Evolutionary conservation across 345 rosid species (phyloP).

Genomic region (Eucalyptus caleyi): DNA sequence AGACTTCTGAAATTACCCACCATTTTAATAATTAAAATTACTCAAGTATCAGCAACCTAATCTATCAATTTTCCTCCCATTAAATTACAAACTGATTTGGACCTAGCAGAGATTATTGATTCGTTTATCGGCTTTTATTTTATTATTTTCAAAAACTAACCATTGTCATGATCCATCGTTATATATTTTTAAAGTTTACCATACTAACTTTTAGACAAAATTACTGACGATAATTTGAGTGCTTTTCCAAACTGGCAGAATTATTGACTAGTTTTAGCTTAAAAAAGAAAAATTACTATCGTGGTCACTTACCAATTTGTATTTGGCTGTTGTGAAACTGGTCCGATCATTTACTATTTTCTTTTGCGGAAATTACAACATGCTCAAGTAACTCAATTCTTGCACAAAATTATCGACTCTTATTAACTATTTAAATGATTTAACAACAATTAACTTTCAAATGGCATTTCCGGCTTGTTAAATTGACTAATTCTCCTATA

Average conservation of each 20-base stretch:
- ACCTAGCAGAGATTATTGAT: neutral
- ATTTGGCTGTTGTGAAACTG: neutral
- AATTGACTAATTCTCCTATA: neutral
- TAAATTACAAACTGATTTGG: neutral
- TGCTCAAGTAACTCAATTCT: neutral
- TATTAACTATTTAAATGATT: fast-evolving
- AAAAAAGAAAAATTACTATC: no score
- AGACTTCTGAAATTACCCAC: neutral
- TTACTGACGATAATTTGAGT: neutral
- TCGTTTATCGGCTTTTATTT: neutral
- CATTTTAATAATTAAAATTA: neutral
- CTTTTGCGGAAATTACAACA: fast-evolving
- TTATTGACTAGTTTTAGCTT: neutral
- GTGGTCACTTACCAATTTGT: fast-evolving
- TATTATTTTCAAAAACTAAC: neutral
- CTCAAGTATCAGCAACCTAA: neutral
- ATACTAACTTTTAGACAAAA: neutral
- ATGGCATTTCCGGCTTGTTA: neutral
- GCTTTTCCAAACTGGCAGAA: neutral
- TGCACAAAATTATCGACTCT: neutral
- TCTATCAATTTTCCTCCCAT: neutral
- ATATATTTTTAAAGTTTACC: neutral
- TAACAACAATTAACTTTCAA: neutral
- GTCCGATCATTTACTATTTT: neutral
- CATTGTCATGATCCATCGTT: fast-evolving